A percentile compares a stretch with the other conserved stretches of the same genome.
phyloP scores from a whole-genome alignment of 768 basidiomycete species.

The Calocybe indica region DNA sequence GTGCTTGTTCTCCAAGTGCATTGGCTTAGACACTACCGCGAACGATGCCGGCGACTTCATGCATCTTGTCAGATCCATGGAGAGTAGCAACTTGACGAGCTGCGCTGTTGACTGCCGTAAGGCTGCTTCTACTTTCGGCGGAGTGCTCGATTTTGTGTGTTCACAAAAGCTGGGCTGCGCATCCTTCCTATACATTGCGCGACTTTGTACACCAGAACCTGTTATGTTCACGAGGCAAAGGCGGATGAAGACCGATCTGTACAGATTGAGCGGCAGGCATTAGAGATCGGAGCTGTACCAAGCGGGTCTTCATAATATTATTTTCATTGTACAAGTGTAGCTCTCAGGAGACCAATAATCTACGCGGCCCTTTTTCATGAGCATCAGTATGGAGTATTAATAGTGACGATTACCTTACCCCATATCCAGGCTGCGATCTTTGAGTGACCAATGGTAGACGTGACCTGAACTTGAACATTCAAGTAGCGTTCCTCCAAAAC shows the following conservation, averaged over 20 bases:
- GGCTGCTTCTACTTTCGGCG: too few species aligned
- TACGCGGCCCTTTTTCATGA: constrained; percentile 14
- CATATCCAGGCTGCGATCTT: constrained; percentile 76
- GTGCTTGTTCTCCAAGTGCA: constrained; percentile 70
- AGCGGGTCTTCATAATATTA: constrained; percentile 47
- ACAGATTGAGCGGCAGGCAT: too few species aligned
- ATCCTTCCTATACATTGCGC: constrained; percentile 60
- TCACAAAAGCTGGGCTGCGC: constrained; percentile 24
- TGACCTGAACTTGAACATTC: constrained; percentile 56
- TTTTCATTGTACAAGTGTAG: constrained; percentile 65
- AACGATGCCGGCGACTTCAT: constrained; percentile 77
- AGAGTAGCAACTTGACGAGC: constrained; percentile 27
- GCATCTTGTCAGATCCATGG: constrained; percentile 50
- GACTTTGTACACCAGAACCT: constrained; percentile 51
- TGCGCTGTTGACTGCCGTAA: too few species aligned
- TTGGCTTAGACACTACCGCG: constrained; percentile 67
- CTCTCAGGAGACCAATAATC: constrained; percentile 79
- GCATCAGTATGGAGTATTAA: background rate
- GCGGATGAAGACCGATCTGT: background rate
- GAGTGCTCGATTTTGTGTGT: too few species aligned
- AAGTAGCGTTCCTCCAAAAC: constrained; percentile 71
- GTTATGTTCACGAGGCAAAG: constrained; percentile 33
- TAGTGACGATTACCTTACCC: constrained; percentile 30
- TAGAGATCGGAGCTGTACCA: too few species aligned
- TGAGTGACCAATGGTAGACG: constrained; percentile 77